These are phyloP conservation scores for Fusarium proliferatum DNA, from an alignment of 2,329 filamentous ascomycete genomes.

Conservation along the genomic window DNA sequence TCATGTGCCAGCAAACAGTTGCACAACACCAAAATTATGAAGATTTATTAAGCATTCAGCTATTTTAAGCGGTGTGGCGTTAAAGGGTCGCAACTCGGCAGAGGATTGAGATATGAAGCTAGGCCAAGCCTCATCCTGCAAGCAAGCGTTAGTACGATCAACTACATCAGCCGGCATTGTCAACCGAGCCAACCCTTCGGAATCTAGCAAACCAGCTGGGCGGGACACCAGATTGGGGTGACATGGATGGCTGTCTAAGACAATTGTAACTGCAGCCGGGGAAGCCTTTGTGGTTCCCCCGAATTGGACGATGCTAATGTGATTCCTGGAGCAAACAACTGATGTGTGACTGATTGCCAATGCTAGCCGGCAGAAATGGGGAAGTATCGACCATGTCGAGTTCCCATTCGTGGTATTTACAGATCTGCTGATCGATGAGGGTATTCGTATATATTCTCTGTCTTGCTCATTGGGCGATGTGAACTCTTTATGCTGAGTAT, in stretches of 20 bases:
- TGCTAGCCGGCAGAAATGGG: not conserved
- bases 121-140: conserved; percentile 27
- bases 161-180: conserved; percentile 18
- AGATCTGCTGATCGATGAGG: not conserved
- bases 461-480: not conserved
- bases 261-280: conserved; percentile 31
- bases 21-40: not conserved
- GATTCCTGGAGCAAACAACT: not conserved
- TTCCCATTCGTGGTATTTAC: not conserved
- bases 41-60: not conserved
- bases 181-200: conserved; percentile 43
- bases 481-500: not conserved
- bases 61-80: conserved; percentile 30
- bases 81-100: conserved; percentile 4
- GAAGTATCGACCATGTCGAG: not conserved
- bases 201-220: conserved; percentile 38
- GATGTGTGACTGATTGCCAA: not conserved
- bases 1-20: not conserved
- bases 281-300: conserved; percentile 30
- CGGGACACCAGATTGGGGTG: conserved; percentile 25
- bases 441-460: not conserved
- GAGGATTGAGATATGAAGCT: conserved; percentile 25
- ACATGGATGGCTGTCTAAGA: conserved; percentile 19
- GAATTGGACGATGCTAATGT: conserved; percentile 4
- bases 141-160: conserved; percentile 29